Evolutionary conservation across 768 basidiomycete genomes (phyloP), one percentile per base, ranked within the genome.

Genomic region (Leccinum subtestaceum): DNA sequence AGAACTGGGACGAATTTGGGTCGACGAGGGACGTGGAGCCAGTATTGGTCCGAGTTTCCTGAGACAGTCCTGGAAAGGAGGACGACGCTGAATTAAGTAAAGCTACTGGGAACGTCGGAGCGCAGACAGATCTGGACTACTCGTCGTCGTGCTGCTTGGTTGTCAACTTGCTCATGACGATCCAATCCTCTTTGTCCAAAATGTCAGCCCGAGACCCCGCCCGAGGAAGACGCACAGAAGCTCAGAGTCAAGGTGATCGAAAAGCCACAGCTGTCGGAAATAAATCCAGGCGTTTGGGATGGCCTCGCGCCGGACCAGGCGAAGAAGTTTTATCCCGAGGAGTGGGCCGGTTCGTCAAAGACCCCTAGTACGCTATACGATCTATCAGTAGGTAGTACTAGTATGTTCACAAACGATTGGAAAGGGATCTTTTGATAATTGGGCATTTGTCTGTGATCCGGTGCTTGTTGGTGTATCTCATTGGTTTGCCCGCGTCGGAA

Each of bases 281-380:
- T 98, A 69, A 99, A 99, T 68, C 95, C 95, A 53, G 96, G 89
- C 6, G 86, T 98, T 17, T 97, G 95, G 95, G 96, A 98, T 71
- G 29, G 27, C 27, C 27, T 29, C 27, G 1, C 89, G 2, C 89
- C 92, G 0, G 90, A 93, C 63, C 88, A 96, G 69, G 95, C 93
- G 19, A 86, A 87, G 72, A 89, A 87, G 72, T 87, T 86, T 66
- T 98, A 95, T 72, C 93, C 96, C 0, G 90, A 88, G 55, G 97
- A 98, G 71, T 98, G 91, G 92, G 89, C 23, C 80, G 93, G 25
- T 95, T 34, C 32, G 32, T 34, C 12, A 12, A 97, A 99, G 74
- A 96, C 93, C 67, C 4, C 11, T 12, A 9, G 29, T 29, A 32
- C 31, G 11, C 11, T 99, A 99, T 71, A 99, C 72, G 97, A 98